Percentiles rank a stretch among this genome's conserved stretches.
phyloP scores from a whole-genome alignment of 176 grass and related monocot genomes.

The Dendrocalamus sinicus region DNA sequence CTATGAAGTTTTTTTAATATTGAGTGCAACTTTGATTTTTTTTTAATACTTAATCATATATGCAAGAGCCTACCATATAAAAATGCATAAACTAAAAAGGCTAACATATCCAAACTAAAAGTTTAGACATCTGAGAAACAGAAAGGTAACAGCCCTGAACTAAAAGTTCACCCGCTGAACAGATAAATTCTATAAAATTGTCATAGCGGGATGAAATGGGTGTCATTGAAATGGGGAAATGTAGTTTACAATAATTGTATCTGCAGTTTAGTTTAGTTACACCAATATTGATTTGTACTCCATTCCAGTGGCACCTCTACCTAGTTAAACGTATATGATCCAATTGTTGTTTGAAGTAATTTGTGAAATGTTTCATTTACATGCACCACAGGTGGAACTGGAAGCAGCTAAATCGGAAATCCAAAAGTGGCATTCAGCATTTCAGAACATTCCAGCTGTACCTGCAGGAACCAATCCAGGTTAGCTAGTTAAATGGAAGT shows the following conservation, averaged over 20 bases:
- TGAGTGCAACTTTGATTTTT: neutral
- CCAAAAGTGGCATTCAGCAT: constrained; percentile 92
- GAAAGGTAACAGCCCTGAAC: neutral
- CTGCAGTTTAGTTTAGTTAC: neutral
- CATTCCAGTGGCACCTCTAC: constrained; percentile 9
- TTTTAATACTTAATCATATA: neutral
- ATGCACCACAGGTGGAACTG: constrained; percentile 62
- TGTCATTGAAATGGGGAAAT: neutral
- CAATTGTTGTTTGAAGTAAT: constrained; percentile 11
- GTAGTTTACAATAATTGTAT: neutral
- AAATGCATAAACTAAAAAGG: constrained; percentile 4
- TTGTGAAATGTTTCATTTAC: constrained; percentile 33
- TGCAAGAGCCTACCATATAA: constrained; percentile 14
- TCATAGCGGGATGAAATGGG: neutral
- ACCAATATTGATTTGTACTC: neutral
- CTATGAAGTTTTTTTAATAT: constrained; percentile 1
- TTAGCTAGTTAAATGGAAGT: constrained; percentile 39
- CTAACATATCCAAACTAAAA: neutral
- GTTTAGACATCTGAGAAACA: neutral
- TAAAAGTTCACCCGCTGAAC: neutral
- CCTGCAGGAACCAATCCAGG: constrained; percentile 75
- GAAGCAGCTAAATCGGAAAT: constrained; percentile 84
- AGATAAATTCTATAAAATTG: neutral
- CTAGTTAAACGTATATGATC: neutral
- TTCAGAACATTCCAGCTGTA: constrained; percentile 76